Percentiles rank a stretch among this genome's conserved stretches.
Conservation (phyloP, 306 rosid genomes). For the Quercus variabilis region DNA sequence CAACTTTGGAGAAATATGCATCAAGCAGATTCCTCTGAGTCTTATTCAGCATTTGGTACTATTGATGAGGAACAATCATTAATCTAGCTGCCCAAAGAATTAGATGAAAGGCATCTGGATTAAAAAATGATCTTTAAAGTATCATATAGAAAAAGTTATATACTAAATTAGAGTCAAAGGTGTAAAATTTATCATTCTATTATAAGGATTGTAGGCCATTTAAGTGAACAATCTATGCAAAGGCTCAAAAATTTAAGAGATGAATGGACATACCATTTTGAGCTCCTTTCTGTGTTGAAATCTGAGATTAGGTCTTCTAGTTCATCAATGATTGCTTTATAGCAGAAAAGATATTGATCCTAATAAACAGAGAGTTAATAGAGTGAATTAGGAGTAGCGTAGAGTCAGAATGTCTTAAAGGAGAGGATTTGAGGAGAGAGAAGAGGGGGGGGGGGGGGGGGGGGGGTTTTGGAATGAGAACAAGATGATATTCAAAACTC, state of each 20-base stretch:
- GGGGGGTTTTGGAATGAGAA: background rate
- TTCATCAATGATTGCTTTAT: conserved; percentile 56
- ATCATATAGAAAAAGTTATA: background rate
- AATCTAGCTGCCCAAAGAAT: background rate
- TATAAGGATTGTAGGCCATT: background rate
- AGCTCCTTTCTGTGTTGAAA: conserved; percentile 24
- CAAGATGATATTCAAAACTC: background rate
- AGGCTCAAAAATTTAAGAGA: conserved; percentile 10
- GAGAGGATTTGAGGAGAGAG: background rate
- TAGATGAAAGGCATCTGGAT: background rate
- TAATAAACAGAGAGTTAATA: conserved; percentile 21
- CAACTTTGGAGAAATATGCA: background rate
- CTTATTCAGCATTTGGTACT: background rate
- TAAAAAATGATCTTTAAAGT: background rate
- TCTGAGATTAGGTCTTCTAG: conserved; percentile 66
- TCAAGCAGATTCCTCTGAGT: background rate
- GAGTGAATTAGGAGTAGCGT: conserved; percentile 5
- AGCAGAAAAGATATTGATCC: conserved; percentile 69
- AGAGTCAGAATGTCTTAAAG: background rate
- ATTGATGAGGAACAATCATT: background rate
- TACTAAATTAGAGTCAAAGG: background rate
- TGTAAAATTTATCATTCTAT: background rate
- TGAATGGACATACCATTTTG: conserved; percentile 26
- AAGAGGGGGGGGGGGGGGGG: background rate
- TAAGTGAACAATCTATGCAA: background rate